Base-by-base conservation (phyloP, 192 early-diverging fungal genomes). In the Glomus cerebriforme region DNA sequence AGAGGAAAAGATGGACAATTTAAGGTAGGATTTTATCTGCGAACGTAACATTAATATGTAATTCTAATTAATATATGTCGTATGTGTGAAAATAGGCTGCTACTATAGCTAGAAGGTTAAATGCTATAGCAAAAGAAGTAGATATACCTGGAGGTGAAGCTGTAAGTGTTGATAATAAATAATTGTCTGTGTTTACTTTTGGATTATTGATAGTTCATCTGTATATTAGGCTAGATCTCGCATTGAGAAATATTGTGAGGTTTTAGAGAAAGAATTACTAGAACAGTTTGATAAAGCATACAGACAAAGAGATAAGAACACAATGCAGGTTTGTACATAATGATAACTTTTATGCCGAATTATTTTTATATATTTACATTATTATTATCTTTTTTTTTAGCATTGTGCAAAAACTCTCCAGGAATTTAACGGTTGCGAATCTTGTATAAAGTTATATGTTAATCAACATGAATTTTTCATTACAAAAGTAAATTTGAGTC, bases 381-480 rank as follows among this genome's bases (percentile, higher is more conserved):
- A 29, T 47, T n/a, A 58, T 79, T 3, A 70, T 34, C 43, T 22
- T 37, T 77, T n/a, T n/a, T 68, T 62, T 75, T 90, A 97, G 95
- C 91, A 90, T 29, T 92, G 92, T 73, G 97, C 98, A 59, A 92
- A 91, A 79, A 90, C 93, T 3, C 85, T 99, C 67, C 87, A 93
- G 62, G 95, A 97, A 54, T 97, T 99, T 83, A 99, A 99, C 74
- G 97, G 98, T 34, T 97, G 98, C 39, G 92, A 92, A 73, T 97
- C 96, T 0, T 96, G 95, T 79, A 89, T 98, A 29, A 94, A 96
- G 79, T 93, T 92, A 32, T 99, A 97, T 80, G 94, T 99, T 59
- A 97, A 97, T 84, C 98, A 98, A 81, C 97, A 99, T 78, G 93
- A 95, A 75, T 97, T 99, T 77, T 98, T 98, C 73, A 91, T 97